Evolutionary conservation across 805 yeast genomes (phyloP).

Genomic region (Wickerhamomyces pijperi): DNA sequence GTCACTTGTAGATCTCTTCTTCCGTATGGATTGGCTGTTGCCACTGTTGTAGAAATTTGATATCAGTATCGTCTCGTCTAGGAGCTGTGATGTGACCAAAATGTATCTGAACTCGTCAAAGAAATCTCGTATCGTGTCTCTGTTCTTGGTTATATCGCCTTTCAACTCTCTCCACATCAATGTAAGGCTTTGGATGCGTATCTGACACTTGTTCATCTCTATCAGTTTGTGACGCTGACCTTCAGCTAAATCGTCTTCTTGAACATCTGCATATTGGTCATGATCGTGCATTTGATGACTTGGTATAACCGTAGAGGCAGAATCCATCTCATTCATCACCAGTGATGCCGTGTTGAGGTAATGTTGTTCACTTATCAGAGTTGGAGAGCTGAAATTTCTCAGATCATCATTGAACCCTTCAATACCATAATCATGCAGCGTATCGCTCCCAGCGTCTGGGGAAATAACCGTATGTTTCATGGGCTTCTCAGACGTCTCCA

Average conservation of each 20-base stretch:
- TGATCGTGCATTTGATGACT: neutral
- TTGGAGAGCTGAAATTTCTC: conserved; percentile 14
- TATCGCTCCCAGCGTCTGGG: conserved; percentile 3
- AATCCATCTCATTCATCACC: conserved; percentile 1
- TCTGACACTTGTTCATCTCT: neutral
- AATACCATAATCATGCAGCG: conserved; percentile 18
- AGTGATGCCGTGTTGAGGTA: conserved; percentile 3
- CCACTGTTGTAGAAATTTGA: conserved; percentile 11
- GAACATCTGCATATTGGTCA: no score
- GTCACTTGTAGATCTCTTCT: conserved; percentile 8
- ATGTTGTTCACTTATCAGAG: conserved; percentile 12
- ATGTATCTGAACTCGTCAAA: conserved; percentile 41
- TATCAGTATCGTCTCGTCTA: conserved; percentile 27
- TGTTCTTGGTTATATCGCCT: conserved; percentile 5
- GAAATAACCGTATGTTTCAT: neutral
- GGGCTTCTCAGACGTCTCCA: neutral
- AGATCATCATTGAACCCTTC: conserved; percentile 8
- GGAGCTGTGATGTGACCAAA: conserved; percentile 35
- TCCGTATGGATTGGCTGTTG: neutral
- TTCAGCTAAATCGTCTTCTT: no score
- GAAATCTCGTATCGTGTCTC: conserved; percentile 17
- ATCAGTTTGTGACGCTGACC: conserved; percentile 1
- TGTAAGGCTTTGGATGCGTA: conserved; percentile 1
- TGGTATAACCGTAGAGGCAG: conserved; percentile 1
- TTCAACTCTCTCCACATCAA: conserved; percentile 2